phyloP scores from a whole-genome alignment of 2,329 filamentous ascomycete genomes.

The Scedosporium apiospermum region DNA sequence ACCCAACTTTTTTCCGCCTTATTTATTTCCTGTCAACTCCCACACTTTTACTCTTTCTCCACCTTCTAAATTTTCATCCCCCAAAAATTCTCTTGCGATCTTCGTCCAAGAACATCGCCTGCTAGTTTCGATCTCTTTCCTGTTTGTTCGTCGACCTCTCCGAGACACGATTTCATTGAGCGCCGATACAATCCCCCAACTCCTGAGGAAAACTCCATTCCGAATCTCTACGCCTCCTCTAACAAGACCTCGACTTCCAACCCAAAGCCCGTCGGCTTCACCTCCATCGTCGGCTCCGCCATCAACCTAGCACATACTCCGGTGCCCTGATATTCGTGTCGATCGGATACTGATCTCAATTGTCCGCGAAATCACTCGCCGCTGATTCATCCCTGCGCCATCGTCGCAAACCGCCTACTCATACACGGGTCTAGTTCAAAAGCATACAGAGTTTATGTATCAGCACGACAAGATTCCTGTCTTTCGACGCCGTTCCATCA shows the following conservation, averaged over 20 bases:
- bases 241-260: no score
- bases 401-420: neutral
- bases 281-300: no score
- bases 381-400: neutral
- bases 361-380: neutral
- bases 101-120: neutral
- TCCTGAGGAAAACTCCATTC: neutral
- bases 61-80: neutral
- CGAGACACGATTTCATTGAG: neutral
- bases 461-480: conserved; percentile 84
- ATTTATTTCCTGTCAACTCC: conserved; percentile 1
- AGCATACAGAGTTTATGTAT: conserved; percentile 80
- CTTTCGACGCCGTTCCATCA: conserved; percentile 87
- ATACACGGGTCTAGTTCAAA: conserved; percentile 18
- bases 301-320: no score
- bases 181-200: neutral
- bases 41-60: neutral
- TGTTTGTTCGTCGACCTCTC: neutral
- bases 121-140: neutral
- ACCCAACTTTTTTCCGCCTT: conserved; percentile 10
- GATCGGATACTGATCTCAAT: no score
- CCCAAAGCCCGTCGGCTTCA: no score
- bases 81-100: conserved; percentile 1
- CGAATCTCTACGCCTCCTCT: neutral
- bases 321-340: no score